These are phyloP conservation scores for Fusarium succisae DNA, from an alignment of 2,329 filamentous ascomycete species.

Conservation along the genomic window DNA sequence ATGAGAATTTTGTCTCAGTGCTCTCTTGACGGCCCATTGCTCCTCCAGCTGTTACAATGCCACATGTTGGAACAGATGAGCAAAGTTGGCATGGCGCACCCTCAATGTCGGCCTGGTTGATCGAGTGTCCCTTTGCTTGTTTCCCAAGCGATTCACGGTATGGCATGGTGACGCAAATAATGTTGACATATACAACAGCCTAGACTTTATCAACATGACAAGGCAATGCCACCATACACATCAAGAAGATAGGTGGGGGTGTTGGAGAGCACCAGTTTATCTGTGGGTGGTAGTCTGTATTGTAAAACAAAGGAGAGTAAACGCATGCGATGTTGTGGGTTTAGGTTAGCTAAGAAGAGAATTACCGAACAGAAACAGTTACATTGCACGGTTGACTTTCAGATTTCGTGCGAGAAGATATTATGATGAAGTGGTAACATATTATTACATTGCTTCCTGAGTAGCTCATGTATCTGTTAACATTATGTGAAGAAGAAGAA, in stretches of 20 bases:
- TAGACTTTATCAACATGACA: background rate
- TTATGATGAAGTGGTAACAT: conserved; percentile 1
- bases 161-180: background rate
- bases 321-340: background rate
- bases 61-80: background rate
- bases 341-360: background rate
- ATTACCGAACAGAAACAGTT: background rate
- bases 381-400: background rate
- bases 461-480: background rate
- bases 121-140: background rate
- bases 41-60: background rate
- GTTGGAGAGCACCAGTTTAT: background rate
- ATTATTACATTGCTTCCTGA: background rate
- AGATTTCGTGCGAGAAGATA: background rate
- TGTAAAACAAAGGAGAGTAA: background rate
- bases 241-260: background rate
- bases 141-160: background rate
- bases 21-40: background rate
- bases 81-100: background rate
- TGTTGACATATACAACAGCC: background rate
- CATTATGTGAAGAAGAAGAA: background rate
- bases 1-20: background rate
- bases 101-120: background rate
- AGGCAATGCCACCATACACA: background rate
- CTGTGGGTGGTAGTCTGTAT: background rate